phyloP scores from a whole-genome alignment of 2,329 filamentous ascomycete species.

The Aspergillus glaucus region DNA sequence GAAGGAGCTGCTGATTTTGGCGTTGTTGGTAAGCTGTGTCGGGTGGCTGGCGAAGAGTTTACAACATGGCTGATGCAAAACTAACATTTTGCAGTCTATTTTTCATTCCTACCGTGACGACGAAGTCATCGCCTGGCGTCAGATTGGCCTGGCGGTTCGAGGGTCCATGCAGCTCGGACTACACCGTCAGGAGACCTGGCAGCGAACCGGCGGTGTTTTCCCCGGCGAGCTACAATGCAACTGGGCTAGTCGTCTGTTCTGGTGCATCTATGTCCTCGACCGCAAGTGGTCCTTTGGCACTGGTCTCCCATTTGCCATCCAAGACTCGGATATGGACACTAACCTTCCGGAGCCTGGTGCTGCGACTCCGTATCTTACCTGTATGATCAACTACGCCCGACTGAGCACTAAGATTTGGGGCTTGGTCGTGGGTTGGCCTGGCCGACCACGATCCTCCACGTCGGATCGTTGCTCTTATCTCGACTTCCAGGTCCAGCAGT shows the following conservation, averaged over 20 bases:
- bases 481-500: constrained; percentile 40
- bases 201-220: constrained; percentile 27
- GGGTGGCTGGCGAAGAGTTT: background rate
- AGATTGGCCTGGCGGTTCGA: constrained; percentile 43
- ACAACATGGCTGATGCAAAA: background rate
- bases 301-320: constrained; percentile 44
- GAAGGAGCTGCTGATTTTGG: constrained; percentile 31
- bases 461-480: constrained; percentile 37
- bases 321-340: constrained; percentile 47
- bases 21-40: constrained; percentile 18
- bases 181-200: constrained; percentile 41
- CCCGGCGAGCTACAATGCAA: constrained; percentile 31
- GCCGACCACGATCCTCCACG: constrained; percentile 23
- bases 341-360: constrained; percentile 41
- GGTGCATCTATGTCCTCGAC: constrained; percentile 49
- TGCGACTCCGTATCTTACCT: constrained; percentile 38
- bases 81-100: constrained; percentile 18
- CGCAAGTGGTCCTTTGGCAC: constrained; percentile 50
- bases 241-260: constrained; percentile 39
- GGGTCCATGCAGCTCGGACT: constrained; percentile 46
- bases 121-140: constrained; percentile 45
- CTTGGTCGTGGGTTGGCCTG: constrained; percentile 35
- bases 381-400: constrained; percentile 45
- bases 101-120: constrained; percentile 43
- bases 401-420: constrained; percentile 45